phyloP scores from a whole-genome alignment of 305 asterid species.

The Caryopteris hybrid region DNA sequence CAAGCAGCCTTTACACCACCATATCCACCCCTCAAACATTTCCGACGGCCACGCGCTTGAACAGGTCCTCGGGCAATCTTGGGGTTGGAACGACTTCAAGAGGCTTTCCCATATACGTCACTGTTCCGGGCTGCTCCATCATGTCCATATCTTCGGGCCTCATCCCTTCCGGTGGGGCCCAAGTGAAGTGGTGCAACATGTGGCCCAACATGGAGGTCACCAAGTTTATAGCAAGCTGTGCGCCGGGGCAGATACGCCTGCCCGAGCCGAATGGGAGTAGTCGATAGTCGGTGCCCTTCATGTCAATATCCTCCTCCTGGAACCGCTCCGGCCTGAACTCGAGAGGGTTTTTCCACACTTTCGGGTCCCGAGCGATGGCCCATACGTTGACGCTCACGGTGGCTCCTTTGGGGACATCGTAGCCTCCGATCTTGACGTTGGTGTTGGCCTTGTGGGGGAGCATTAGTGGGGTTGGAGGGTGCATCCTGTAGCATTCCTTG shows the following conservation, averaged over 20 bases:
- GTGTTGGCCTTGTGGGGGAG: constrained; percentile 55
- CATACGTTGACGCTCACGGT: constrained; percentile 58
- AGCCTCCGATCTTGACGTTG: constrained; percentile 50
- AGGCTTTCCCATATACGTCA: constrained; percentile 60
- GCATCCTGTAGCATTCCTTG: constrained; percentile 57
- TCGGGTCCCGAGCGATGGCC: constrained; percentile 60
- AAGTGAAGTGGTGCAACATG: constrained; percentile 53
- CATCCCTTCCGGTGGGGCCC: constrained; percentile 37
- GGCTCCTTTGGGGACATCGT: constrained; percentile 56
- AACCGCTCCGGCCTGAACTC: constrained; percentile 58
- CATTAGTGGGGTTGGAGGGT: constrained; percentile 64
- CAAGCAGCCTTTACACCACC: not conserved
- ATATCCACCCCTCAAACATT: constrained; percentile 22
- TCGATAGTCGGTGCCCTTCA: constrained; percentile 64
- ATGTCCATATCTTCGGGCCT: constrained; percentile 52
- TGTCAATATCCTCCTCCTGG: constrained; percentile 54
- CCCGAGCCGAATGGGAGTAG: constrained; percentile 69
- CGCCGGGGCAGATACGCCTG: constrained; percentile 66
- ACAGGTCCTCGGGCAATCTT: constrained; percentile 43
- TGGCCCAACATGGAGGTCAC: constrained; percentile 64
- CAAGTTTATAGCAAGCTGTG: constrained; percentile 57
- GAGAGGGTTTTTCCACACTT: constrained; percentile 46
- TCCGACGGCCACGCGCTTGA: constrained; percentile 47
- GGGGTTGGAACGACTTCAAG: constrained; percentile 46
- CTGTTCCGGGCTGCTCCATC: constrained; percentile 66